phyloP scores from a whole-genome alignment of 2,329 filamentous ascomycete species.

The Dichotomopilus funicola region DNA sequence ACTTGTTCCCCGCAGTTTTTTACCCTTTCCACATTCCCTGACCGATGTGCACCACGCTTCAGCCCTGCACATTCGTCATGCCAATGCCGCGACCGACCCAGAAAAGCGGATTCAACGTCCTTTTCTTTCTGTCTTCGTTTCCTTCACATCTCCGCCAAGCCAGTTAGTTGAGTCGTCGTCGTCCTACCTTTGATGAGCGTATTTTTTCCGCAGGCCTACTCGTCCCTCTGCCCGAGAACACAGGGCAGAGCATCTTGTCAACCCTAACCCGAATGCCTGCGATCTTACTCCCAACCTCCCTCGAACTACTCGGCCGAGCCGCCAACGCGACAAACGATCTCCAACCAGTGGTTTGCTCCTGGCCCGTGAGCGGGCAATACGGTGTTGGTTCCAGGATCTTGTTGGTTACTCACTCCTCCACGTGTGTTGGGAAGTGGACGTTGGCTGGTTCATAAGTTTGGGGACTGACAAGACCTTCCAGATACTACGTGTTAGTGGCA shows the following conservation, averaged over 20 bases:
- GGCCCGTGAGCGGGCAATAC: slow-evolving; percentile 52
- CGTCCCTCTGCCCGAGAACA: neutral
- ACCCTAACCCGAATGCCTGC: slow-evolving; percentile 15
- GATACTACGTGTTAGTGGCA: slow-evolving; percentile 58
- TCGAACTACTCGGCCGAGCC: slow-evolving; percentile 8
- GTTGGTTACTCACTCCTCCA: slow-evolving; percentile 29
- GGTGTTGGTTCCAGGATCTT: slow-evolving; percentile 47
- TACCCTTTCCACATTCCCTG: neutral
- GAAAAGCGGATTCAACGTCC: neutral
- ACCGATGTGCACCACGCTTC: neutral
- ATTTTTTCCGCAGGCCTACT: neutral
- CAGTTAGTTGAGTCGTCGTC: neutral
- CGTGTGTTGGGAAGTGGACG: neutral
- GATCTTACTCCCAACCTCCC: neutral
- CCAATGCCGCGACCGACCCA: neutral
- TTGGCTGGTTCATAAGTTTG: too few species aligned
- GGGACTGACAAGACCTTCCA: slow-evolving; percentile 22
- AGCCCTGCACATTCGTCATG: neutral
- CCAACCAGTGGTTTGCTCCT: slow-evolving; percentile 44
- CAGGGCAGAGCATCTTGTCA: neutral
- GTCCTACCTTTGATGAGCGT: neutral
- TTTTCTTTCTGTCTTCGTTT: neutral
- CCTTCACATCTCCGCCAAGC: neutral
- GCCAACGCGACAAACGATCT: neutral
- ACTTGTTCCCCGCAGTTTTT: neutral